Evolutionary conservation across 192 early-diverging fungal species (phyloP), one percentile per base, ranked within the genome.

Genomic region (Radiomyces spectabilis): DNA sequence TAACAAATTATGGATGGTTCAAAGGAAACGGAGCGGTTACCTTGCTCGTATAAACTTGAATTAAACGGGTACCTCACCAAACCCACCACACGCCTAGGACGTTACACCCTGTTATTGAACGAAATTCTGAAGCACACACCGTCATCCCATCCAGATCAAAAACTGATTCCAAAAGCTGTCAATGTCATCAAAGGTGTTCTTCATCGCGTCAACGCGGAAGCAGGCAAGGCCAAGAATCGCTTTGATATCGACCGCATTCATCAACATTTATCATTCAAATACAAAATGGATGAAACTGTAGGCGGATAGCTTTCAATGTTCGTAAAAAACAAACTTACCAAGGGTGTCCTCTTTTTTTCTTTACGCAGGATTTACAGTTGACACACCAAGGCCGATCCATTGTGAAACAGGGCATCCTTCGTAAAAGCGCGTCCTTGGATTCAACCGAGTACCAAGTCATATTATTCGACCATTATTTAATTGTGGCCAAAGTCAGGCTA

Each of bases 31-130:
- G 85, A 89, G 44, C 77, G 85, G 15, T 53, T 68, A 10, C 87
- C 89, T 5, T 81, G 86, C 62, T 85, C 83, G 49, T 75, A 87
- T 29, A 92, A 89, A 55, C 69, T 96, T 34, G 83, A 87, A 39
- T 70, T 93, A 13, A 85, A 92, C 66, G 87, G 85, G 48, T 96
- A 93, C 68, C 64, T 96, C 40, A 86, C 82, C 4, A 79, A 88
- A 16, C 95, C 95, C 5, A 87, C 87, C 0, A 88, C 91, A 12
- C 79, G 91, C 15, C 61, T 95, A 40, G 91, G 85, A 5, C 76
- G 89, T 34, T 98, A 94, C 54, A 85, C 85, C 6, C 69, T 98
- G 16, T 66, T 98, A 30, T 72, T 98, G 18, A 76, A 80, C 35
- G 87, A 81, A 0, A 79, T 93, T 47, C 71, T 91, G 5, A 87